Conservation (phyloP, 106 monocot species). For the Dioscorea zingiberensis region DNA sequence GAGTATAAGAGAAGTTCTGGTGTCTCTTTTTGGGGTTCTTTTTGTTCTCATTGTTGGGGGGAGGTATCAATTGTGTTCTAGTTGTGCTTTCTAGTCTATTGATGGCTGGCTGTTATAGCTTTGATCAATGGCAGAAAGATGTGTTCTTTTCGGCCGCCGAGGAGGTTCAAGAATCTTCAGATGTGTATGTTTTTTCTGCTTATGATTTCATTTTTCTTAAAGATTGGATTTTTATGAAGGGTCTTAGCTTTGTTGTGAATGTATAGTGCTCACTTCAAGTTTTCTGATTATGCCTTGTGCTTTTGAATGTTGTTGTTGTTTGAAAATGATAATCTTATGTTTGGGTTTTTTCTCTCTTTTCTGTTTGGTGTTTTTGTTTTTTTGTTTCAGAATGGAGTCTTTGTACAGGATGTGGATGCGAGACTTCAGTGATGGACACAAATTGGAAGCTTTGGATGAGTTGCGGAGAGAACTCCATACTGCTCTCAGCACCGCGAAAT, state of each 20-base stretch:
- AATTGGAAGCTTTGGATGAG: conserved; percentile 27
- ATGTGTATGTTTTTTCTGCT: conserved; percentile 27
- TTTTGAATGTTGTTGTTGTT: too few species aligned
- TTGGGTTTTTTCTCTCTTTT: too few species aligned
- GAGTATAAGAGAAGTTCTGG: too few species aligned
- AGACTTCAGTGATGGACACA: conserved; percentile 20
- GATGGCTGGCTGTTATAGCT: conserved; percentile 39
- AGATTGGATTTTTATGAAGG: conserved; percentile 2
- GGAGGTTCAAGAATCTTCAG: conserved; percentile 83
- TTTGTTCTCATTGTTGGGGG: too few species aligned
- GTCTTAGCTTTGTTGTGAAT: too few species aligned
- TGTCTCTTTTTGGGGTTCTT: too few species aligned
- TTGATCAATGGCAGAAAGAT: conserved; percentile 89
- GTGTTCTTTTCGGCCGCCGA: conserved; percentile 82
- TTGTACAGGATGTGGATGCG: conserved; percentile 65
- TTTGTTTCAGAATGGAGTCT: conserved; percentile 64
- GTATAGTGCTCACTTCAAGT: too few species aligned
- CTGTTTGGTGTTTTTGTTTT: background rate
- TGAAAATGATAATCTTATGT: too few species aligned
- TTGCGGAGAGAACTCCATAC: conserved; percentile 56
- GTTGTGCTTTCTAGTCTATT: background rate
- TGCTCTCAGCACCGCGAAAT: conserved; percentile 79
- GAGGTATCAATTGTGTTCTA: too few species aligned
- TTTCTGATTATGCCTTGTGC: too few species aligned
- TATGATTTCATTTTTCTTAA: background rate